These are phyloP conservation scores for Mycena latifolia DNA, from an alignment of 768 basidiomycete species.

Conservation along the genomic window DNA sequence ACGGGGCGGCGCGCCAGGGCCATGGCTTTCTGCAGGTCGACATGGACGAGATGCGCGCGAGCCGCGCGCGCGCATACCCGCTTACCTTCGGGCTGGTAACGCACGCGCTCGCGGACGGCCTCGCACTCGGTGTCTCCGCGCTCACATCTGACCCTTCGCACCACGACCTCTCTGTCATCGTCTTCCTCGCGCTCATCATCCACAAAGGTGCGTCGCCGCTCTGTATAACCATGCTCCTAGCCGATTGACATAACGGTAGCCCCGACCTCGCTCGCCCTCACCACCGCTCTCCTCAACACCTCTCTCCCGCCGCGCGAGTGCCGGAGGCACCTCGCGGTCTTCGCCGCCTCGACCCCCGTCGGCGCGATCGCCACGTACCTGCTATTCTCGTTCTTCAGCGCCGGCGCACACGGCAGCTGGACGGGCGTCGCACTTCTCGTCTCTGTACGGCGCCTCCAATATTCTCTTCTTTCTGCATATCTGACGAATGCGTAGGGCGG, in stretches of 20 bases:
- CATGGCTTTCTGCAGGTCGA: constrained; percentile 39
- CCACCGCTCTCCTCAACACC: constrained; percentile 85
- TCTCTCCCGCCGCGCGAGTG: constrained; percentile 77
- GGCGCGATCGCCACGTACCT: constrained; percentile 84
- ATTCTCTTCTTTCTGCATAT: constrained; percentile 2
- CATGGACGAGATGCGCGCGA: constrained; percentile 37
- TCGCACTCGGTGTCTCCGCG: constrained; percentile 88
- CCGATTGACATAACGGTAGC: constrained; percentile 56
- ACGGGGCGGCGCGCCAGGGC: constrained; percentile 32
- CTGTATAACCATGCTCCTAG: background rate
- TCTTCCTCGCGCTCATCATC: constrained; percentile 91
- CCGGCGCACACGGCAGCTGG: constrained; percentile 61
- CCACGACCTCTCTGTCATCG: constrained; percentile 76
- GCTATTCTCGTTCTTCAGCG: constrained; percentile 68
- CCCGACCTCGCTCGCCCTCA: constrained; percentile 91
- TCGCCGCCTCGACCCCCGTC: constrained; percentile 87
- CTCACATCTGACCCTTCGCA: constrained; percentile 50
- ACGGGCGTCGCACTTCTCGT: constrained; percentile 85
- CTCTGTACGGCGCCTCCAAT: constrained; percentile 69
- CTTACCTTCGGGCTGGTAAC: constrained; percentile 89
- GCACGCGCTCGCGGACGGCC: constrained; percentile 92
- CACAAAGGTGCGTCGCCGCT: constrained; percentile 77
- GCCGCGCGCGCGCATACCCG: constrained; percentile 65
- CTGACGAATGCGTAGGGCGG: constrained; percentile 71
- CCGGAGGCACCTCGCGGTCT: constrained; percentile 79